Base-by-base conservation (phyloP, 108 stramenopile species). In the Chaetoceros tenuissimus region DNA sequence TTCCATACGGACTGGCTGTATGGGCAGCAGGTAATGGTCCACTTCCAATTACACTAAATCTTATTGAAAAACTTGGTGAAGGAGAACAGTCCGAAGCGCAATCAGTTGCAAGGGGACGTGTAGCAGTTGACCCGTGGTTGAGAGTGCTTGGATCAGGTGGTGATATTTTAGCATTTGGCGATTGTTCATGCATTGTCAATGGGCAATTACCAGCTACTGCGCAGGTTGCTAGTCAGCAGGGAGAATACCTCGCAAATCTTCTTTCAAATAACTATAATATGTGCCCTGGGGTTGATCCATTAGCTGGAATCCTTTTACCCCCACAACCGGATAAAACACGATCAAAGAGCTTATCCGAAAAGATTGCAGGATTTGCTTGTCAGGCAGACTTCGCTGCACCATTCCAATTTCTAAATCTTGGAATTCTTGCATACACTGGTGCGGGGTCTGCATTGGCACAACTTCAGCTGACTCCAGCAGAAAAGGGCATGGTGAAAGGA, bases 21-120 rank as follows among this genome's bases (percentile, higher is more conserved):
- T 97, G 96, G 96, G 95, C 95, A 2, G 94, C 93, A n/a, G 96
- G 96, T 0, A 96, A 94, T 69, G 95, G 95, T 17, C 94, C 92
- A 19, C 48, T 95, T 21, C 91, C 89, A 0, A 51, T 97, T 13
- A 88, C 90, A 18, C 59, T 84, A 10, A 54, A 72, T 13, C 51
- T 95, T n/a, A 61, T 89, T 48, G 85, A 94, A 34, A 54, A 44
- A 3, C 28, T 89, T 7, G 78, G 72, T 1, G 80, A 71, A 10
- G 67, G 65, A 7, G 79, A 82, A 49, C 92, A 93, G 64, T 49
- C 59, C 20, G 25, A 58, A 7, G 51, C 79, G 31, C 80, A 87
- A 59, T 61, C 61, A 31, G 65, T 69, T 31, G 86, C 94, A 1
- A 66, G 94, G 26, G 95, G 97, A 19, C 72, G 95, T 24, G 52